Conservation (phyloP, 2,329 filamentous ascomycete species). For the Penicillium sp. region DNA sequence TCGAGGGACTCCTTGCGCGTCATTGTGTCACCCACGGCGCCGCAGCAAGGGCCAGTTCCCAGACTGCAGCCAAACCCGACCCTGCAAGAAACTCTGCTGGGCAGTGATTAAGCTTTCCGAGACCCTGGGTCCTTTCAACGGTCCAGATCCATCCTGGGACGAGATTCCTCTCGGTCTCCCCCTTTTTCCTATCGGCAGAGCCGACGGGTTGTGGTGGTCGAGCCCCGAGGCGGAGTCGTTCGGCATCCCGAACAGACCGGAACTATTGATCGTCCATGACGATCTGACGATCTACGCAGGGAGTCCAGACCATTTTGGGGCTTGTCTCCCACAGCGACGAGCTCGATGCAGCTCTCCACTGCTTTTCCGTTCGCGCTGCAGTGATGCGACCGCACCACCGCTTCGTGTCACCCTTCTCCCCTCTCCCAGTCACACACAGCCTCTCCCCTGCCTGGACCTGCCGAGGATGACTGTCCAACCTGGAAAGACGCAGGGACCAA, state of each 20-base stretch:
- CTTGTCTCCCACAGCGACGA: too few relatives aligned
- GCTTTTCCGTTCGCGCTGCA: conserved; percentile 9
- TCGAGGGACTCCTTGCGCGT: conserved; percentile 12
- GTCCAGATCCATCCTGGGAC: too few relatives aligned
- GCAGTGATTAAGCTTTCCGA: conserved; percentile 11
- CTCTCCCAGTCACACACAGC: conserved; percentile 16
- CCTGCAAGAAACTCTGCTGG: background rate
- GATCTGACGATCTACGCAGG: too few relatives aligned
- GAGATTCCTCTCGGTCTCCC: too few relatives aligned
- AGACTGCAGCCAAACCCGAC: background rate
- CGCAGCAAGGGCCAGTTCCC: conserved; percentile 4
- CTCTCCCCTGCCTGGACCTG: conserved; percentile 14
- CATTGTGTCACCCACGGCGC: conserved; percentile 21
- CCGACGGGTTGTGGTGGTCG: too few relatives aligned
- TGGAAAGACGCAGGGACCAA: conserved; percentile 28
- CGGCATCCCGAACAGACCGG: conserved; percentile 9
- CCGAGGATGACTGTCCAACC: conserved; percentile 29
- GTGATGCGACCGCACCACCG: conserved; percentile 18
- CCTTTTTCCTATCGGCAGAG: too few relatives aligned
- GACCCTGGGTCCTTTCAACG: conserved; percentile 7
- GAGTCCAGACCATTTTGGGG: too few relatives aligned
- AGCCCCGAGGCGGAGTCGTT: too few relatives aligned
- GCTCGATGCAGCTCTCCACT: conserved; percentile 2
- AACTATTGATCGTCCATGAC: too few relatives aligned
- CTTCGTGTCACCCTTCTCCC: conserved; percentile 16